These are phyloP conservation scores for Vishniacozyma victoriae DNA, from an alignment of 768 basidiomycete species.

Conservation along the genomic window DNA sequence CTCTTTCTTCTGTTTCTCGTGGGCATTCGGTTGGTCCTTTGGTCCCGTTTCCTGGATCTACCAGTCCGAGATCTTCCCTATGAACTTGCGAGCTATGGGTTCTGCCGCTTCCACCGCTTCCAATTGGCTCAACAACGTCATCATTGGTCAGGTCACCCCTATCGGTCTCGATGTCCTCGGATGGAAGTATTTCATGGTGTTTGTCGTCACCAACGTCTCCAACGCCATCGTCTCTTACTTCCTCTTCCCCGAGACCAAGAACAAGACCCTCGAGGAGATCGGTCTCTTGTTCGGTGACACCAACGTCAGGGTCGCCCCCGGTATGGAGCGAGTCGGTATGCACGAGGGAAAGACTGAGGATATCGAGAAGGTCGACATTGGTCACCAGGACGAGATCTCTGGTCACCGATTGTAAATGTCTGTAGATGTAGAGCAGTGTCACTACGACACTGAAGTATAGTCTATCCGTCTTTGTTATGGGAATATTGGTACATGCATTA, in stretches of 20 bases:
- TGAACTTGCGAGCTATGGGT: slow-evolving; percentile 57
- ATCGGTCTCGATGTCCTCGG: slow-evolving; percentile 53
- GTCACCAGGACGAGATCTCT: no score
- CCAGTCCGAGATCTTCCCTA: slow-evolving; percentile 61
- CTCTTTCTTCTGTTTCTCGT: slow-evolving; percentile 54
- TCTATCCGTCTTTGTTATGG: no score
- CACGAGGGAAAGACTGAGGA: no score
- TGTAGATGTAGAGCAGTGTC: neutral
- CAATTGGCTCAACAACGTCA: slow-evolving; percentile 52
- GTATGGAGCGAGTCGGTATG: no score
- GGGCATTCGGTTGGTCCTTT: slow-evolving; percentile 20
- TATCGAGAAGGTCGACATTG: no score
- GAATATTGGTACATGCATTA: no score
- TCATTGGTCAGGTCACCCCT: slow-evolving; percentile 52
- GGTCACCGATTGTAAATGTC: neutral
- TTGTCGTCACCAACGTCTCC: slow-evolving; percentile 16
- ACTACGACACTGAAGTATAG: neutral
- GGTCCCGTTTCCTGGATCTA: slow-evolving; percentile 57
- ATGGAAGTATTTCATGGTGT: slow-evolving; percentile 52
- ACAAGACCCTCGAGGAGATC: slow-evolving; percentile 42
- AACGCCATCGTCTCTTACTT: slow-evolving; percentile 25
- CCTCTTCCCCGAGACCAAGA: slow-evolving; percentile 55
- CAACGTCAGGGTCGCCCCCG: neutral
- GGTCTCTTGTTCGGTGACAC: neutral
- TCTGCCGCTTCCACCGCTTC: slow-evolving; percentile 59